These are phyloP conservation scores for Populus nigra DNA, from an alignment of 345 rosid species.

Conservation along the genomic window DNA sequence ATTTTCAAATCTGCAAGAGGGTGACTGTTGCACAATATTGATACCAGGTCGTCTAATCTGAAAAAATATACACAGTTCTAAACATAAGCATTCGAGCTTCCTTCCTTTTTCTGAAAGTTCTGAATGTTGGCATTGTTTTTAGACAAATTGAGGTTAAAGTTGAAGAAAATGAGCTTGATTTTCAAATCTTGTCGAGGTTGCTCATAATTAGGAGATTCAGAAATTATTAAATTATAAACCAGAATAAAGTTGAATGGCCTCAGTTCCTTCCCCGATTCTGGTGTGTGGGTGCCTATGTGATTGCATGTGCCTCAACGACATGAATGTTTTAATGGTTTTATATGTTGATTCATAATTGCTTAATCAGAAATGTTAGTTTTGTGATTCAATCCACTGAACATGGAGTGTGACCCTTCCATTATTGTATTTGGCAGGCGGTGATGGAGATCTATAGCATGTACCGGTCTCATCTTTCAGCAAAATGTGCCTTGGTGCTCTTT, in stretches of 20 bases:
- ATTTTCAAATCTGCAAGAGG: neutral
- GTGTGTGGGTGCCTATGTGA: neutral
- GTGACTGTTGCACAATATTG: neutral
- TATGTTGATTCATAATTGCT: neutral
- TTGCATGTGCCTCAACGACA: neutral
- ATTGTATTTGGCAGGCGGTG: conserved; percentile 63
- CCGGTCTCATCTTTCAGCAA: conserved; percentile 66
- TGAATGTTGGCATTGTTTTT: neutral
- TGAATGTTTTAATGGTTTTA: neutral
- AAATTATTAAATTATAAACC: neutral
- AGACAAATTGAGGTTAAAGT: neutral
- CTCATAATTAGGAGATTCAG: neutral
- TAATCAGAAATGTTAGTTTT: neutral
- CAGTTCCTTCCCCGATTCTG: neutral
- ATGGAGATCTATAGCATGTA: conserved; percentile 94
- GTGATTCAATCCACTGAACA: neutral
- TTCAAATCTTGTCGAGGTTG: neutral
- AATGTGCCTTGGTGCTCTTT: conserved; percentile 64
- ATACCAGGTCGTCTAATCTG: neutral
- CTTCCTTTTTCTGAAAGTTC: neutral
- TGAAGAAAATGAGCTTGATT: neutral
- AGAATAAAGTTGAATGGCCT: neutral
- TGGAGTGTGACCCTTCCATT: conserved; percentile 4
- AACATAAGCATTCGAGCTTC: neutral
- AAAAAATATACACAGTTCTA: neutral